phyloP scores from a whole-genome alignment of 768 basidiomycete species.

The Boletus tomentosulus region DNA sequence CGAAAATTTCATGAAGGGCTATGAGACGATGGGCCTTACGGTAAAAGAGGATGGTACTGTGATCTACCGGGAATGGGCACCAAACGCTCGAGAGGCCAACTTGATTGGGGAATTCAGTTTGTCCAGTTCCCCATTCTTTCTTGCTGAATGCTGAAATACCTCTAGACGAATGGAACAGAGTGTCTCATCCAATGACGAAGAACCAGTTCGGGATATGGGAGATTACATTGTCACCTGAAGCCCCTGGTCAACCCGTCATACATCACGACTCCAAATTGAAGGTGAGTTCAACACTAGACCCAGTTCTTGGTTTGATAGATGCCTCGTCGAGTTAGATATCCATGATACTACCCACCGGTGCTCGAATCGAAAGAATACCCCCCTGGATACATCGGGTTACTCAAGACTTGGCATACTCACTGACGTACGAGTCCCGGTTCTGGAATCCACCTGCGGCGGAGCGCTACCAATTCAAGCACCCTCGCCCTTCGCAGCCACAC shows the following conservation, averaged over 20 bases:
- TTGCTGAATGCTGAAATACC: slow-evolving; percentile 2
- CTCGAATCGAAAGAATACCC: slow-evolving; percentile 87
- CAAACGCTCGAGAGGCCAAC: slow-evolving; percentile 75
- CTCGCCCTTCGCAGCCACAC: slow-evolving; percentile 60
- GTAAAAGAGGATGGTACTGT: slow-evolving; percentile 64
- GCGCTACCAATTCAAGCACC: slow-evolving; percentile 78
- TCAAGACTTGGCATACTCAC: slow-evolving; percentile 85
- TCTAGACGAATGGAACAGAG: slow-evolving; percentile 83
- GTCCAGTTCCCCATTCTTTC: slow-evolving; percentile 30
- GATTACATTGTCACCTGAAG: slow-evolving; percentile 64
- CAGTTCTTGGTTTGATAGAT: neutral
- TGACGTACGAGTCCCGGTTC: slow-evolving; percentile 94
- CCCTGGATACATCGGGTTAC: slow-evolving; percentile 95
- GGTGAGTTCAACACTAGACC: slow-evolving; percentile 38
- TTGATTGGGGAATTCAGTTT: slow-evolving; percentile 96
- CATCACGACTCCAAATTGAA: slow-evolving; percentile 96
- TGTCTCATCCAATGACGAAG: slow-evolving; percentile 82
- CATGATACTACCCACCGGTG: slow-evolving; percentile 75
- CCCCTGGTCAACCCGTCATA: slow-evolving; percentile 73
- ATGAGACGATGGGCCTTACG: slow-evolving; percentile 67
- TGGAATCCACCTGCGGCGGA: slow-evolving; percentile 87
- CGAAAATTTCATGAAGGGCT: slow-evolving; percentile 58
- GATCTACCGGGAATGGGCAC: slow-evolving; percentile 94
- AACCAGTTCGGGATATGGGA: slow-evolving; percentile 89
- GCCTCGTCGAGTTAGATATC: slow-evolving; percentile 61